phyloP scores from a whole-genome alignment of 202 grass and related monocot genomes.

The Carex arenaria region DNA sequence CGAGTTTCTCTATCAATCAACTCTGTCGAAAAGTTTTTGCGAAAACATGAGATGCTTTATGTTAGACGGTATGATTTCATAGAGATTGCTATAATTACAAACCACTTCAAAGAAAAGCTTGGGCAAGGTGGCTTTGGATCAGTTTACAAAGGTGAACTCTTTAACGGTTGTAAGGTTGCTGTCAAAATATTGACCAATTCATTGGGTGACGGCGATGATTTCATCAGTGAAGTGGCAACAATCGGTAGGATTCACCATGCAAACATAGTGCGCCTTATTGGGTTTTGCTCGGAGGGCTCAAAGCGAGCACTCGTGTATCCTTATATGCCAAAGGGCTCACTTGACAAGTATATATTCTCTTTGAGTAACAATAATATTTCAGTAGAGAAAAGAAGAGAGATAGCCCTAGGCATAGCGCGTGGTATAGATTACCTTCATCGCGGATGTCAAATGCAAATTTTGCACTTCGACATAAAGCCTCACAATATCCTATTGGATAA shows the following conservation, averaged over 20 bases:
- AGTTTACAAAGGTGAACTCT: slow-evolving; percentile 41
- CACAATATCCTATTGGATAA: slow-evolving; percentile 45
- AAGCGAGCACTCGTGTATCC: slow-evolving; percentile 32
- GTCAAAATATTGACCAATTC: slow-evolving; percentile 40
- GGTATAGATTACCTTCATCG: slow-evolving; percentile 38
- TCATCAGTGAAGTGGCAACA: slow-evolving; percentile 32
- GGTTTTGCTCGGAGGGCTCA: slow-evolving; percentile 33
- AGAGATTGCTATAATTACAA: slow-evolving; percentile 4
- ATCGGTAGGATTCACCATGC: slow-evolving; percentile 39
- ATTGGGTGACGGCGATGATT: slow-evolving; percentile 32
- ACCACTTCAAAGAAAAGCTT: no score
- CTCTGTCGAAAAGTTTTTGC: not conserved
- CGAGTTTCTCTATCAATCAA: not conserved
- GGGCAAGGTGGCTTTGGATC: slow-evolving; percentile 48
- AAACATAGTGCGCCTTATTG: slow-evolving; percentile 33
- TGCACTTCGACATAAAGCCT: slow-evolving; percentile 52
- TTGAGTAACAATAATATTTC: not conserved
- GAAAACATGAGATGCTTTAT: not conserved
- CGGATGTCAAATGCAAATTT: slow-evolving; percentile 33
- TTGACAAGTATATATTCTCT: slow-evolving; percentile 38
- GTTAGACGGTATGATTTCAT: not conserved
- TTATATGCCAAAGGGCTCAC: slow-evolving; percentile 33
- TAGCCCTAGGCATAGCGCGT: slow-evolving; percentile 39
- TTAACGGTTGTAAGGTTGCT: slow-evolving; percentile 30
- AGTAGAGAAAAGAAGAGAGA: slow-evolving; percentile 23